Percentiles rank a stretch among this genome's conserved stretches.
phyloP scores from a whole-genome alignment of 2,329 filamentous ascomycete species.

The Hortaea sp. region DNA sequence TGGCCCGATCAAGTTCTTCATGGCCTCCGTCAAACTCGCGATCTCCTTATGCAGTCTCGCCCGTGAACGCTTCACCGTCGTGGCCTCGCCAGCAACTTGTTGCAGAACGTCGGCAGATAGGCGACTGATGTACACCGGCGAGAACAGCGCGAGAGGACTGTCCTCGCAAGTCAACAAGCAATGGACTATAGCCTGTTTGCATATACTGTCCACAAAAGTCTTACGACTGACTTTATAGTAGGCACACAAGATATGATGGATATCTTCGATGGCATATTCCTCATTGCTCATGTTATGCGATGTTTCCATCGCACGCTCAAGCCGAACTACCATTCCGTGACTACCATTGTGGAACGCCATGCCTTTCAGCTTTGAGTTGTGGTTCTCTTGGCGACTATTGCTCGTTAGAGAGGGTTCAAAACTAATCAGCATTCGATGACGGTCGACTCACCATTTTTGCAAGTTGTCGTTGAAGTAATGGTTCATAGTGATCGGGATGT shows the following conservation, averaged over 20 bases:
- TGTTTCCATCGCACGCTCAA: slow-evolving; percentile 13
- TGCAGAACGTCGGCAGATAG: slow-evolving; percentile 42
- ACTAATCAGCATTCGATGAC: too few relatives aligned
- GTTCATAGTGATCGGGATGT: slow-evolving; percentile 42
- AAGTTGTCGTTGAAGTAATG: slow-evolving; percentile 42
- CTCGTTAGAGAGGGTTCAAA: neutral
- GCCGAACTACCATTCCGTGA: slow-evolving; percentile 8
- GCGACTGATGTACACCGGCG: slow-evolving; percentile 38
- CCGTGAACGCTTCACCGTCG: slow-evolving; percentile 31
- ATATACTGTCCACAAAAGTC: slow-evolving; percentile 55
- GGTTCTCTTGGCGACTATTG: slow-evolving; percentile 12
- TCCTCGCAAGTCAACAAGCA: slow-evolving; percentile 41
- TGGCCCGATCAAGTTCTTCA: neutral
- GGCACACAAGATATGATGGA: slow-evolving; percentile 50
- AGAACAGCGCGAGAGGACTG: slow-evolving; percentile 46
- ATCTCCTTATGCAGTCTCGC: slow-evolving; percentile 38
- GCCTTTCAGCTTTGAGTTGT: slow-evolving; percentile 3
- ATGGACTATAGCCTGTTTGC: slow-evolving; percentile 47
- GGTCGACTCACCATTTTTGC: slow-evolving; percentile 24
- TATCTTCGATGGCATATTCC: slow-evolving; percentile 36
- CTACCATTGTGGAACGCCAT: slow-evolving; percentile 4
- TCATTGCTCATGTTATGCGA: slow-evolving; percentile 26
- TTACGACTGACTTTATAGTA: slow-evolving; percentile 54
- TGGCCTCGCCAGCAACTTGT: slow-evolving; percentile 50
- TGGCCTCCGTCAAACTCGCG: slow-evolving; percentile 17